These are phyloP conservation scores for Hamigera avellanea DNA, from an alignment of 495 filamentous ascomycete species.

Conservation along the genomic window DNA sequence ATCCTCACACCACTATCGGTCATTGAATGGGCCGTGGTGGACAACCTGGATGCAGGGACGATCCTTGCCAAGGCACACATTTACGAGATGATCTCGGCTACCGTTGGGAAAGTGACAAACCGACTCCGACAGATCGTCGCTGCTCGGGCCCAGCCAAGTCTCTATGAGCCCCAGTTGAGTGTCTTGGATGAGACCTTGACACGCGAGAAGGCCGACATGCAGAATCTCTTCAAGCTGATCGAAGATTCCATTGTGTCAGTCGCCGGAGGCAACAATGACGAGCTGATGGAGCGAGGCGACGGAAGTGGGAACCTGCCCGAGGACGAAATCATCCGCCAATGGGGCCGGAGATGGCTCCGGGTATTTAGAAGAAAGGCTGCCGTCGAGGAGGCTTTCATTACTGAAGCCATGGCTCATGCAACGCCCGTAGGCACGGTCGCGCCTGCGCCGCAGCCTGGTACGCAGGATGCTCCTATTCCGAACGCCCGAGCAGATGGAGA, in stretches of 20 bases:
- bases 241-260: conserved; percentile 68
- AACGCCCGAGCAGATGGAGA: conserved; percentile 14
- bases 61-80: conserved; percentile 61
- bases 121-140: conserved; percentile 74
- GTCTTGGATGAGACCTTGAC: conserved; percentile 53
- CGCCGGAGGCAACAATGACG: conserved; percentile 61
- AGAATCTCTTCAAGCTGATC: conserved; percentile 65
- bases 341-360: conserved; percentile 77
- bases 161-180: conserved; percentile 49
- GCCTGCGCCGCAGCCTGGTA: conserved; percentile 5
- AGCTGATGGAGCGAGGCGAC: conserved; percentile 46
- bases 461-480: conserved; percentile 1
- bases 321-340: conserved; percentile 58
- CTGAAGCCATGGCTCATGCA: conserved; percentile 26
- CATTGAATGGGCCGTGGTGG: conserved; percentile 73
- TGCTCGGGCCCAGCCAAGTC: conserved; percentile 38
- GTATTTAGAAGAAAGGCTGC: conserved; percentile 73
- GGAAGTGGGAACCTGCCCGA: conserved; percentile 29
- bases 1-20: conserved; percentile 77
- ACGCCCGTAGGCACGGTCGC: conserved; percentile 26
- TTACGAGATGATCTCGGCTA: conserved; percentile 82
- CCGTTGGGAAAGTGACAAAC: conserved; percentile 83
- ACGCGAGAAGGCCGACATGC: conserved; percentile 59
- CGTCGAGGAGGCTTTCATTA: conserved; percentile 64
- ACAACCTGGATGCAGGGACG: conserved; percentile 50